Percentiles rank a stretch among this genome's conserved stretches.
phyloP scores from a whole-genome alignment of 345 rosid species.

The Arabis hirsuta region DNA sequence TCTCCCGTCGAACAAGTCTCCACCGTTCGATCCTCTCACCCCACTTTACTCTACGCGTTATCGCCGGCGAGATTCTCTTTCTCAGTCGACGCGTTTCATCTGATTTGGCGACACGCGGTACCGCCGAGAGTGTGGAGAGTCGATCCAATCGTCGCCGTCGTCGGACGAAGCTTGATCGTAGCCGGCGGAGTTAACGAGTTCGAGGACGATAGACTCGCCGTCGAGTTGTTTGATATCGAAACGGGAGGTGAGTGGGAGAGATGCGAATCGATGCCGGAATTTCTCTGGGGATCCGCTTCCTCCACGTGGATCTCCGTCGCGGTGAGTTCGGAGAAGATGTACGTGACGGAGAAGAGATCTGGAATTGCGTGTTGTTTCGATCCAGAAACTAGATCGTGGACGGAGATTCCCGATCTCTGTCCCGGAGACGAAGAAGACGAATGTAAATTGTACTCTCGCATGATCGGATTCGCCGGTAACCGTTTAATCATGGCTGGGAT shows the following conservation, averaged over 20 bases:
- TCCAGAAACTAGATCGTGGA: constrained; percentile 58
- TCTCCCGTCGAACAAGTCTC: constrained; percentile 42
- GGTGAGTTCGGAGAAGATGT: constrained; percentile 42
- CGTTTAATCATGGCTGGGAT: constrained; percentile 59
- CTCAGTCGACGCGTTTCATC: constrained; percentile 73
- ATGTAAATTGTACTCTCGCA: constrained; percentile 35
- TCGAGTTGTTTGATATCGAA: constrained; percentile 58
- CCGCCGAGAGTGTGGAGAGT: constrained; percentile 64
- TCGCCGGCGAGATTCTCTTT: constrained; percentile 62
- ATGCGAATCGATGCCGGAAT: constrained; percentile 63
- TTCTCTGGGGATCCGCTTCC: constrained; percentile 56
- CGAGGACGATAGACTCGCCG: constrained; percentile 74
- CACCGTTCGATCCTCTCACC: constrained; percentile 60
- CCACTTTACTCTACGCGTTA: constrained; percentile 61
- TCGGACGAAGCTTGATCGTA: constrained; percentile 50
- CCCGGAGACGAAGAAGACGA: constrained; percentile 31
- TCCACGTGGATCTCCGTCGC: constrained; percentile 72
- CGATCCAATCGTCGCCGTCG: constrained; percentile 71
- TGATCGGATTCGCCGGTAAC: constrained; percentile 43
- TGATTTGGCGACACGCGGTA: constrained; percentile 62
- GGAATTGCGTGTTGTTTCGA: constrained; percentile 57
- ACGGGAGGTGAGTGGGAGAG: constrained; percentile 50
- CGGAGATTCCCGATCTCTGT: constrained; percentile 51
- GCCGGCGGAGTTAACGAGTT: constrained; percentile 75
- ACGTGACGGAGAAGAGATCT: constrained; percentile 58